Evolutionary conservation across 768 basidiomycete species (phyloP).

Genomic region (Auricularia cornea): DNA sequence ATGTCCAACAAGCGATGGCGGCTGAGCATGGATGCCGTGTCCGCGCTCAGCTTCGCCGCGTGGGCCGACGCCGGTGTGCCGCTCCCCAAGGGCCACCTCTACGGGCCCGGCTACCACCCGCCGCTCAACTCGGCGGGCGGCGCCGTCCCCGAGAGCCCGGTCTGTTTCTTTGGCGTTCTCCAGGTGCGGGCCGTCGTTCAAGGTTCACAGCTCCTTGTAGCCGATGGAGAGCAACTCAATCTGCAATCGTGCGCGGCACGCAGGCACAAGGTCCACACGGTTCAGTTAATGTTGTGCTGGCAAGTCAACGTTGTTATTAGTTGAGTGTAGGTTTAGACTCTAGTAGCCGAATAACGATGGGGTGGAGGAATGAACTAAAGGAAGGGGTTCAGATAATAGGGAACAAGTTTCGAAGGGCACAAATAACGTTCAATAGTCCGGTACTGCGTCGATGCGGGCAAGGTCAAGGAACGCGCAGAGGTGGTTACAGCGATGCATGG

Average conservation of each 20-base stretch:
- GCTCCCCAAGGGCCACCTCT: background rate
- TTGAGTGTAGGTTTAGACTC: too few species aligned
- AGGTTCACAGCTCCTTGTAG: conserved; percentile 79
- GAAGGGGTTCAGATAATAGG: too few species aligned
- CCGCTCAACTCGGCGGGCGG: background rate
- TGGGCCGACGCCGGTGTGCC: background rate
- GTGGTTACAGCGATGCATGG: too few species aligned
- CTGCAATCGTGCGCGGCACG: conserved; percentile 77
- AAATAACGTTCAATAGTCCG: too few species aligned
- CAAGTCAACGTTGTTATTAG: too few species aligned
- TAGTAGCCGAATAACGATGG: too few species aligned
- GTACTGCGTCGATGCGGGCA: too few species aligned
- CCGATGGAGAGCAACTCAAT: conserved; percentile 90
- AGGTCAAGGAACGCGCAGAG: too few species aligned
- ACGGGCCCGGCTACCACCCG: background rate
- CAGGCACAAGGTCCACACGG: too few species aligned
- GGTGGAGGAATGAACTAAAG: too few species aligned
- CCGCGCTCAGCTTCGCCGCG: background rate
- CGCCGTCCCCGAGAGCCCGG: background rate
- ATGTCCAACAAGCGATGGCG: background rate
- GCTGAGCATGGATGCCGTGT: background rate
- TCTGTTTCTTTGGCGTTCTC: background rate
- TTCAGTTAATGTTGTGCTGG: too few species aligned
- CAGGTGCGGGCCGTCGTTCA: conserved; percentile 33
- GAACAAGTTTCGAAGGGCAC: too few species aligned